Conservation (phyloP, 139 green algal species). For the Volvox africanus region DNA sequence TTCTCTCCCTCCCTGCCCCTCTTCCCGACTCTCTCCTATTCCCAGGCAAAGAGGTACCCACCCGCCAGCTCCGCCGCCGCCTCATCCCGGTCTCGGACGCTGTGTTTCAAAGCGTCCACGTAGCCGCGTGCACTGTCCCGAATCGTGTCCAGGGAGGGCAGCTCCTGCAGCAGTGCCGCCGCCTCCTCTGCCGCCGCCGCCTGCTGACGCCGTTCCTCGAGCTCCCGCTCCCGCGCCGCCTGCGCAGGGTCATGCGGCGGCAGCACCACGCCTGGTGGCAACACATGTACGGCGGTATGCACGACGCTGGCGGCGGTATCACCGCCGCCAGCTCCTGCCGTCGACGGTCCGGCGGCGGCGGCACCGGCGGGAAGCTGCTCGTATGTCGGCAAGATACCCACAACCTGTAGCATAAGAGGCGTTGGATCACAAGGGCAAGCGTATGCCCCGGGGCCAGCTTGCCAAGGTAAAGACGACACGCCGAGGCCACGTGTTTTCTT, state of each 20-base stretch:
- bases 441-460: too few species aligned
- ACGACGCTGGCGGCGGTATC: neutral
- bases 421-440: neutral
- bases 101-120: slow-evolving; percentile 6
- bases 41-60: neutral
- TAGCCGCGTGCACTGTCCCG: slow-evolving; percentile 22
- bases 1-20: neutral
- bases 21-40: too few species aligned
- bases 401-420: neutral
- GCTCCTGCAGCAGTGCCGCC: slow-evolving; percentile 1
- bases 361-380: neutral
- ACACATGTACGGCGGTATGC: slow-evolving; percentile 26
- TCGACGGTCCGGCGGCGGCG: neutral
- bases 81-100: slow-evolving; percentile 14
- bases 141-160: slow-evolving; percentile 3
- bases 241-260: slow-evolving; percentile 28
- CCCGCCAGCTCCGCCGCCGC: slow-evolving; percentile 46
- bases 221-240: neutral
- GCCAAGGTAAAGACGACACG: too few species aligned
- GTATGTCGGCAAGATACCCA: neutral
- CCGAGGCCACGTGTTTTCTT: too few species aligned
- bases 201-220: neutral
- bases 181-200: slow-evolving; percentile 8
- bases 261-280: neutral
- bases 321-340: neutral